Conservation (phyloP, 345 rosid species). For the Garcia nutans region DNA sequence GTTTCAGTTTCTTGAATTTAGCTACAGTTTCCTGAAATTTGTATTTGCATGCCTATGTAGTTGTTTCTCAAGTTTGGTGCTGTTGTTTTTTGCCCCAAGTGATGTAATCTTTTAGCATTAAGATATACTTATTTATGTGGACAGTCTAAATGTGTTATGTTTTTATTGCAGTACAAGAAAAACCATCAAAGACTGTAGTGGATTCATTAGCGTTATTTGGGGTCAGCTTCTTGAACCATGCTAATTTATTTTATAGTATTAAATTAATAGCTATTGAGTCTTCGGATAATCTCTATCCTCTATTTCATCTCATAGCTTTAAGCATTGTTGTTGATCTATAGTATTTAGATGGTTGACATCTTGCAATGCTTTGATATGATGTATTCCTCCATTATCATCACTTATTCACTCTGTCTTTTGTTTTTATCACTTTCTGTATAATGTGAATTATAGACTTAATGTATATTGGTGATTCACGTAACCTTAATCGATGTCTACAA, state of each 20-base stretch:
- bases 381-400: not conserved
- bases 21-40: constrained; percentile 1
- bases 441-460: not conserved
- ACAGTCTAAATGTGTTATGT: not conserved
- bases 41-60: not conserved
- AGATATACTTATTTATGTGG: not conserved
- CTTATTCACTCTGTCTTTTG: not conserved
- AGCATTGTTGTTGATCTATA: not conserved
- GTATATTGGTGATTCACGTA: not conserved
- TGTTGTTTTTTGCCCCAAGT: not conserved
- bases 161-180: constrained; percentile 72
- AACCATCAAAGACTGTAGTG: constrained; percentile 81
- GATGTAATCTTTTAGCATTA: not conserved
- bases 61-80: not conserved
- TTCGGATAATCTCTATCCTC: not conserved
- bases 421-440: not conserved
- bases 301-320: not conserved
- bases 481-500: not conserved
- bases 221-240: constrained; percentile 50
- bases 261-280: not conserved
- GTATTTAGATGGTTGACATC: not conserved
- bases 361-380: not conserved
- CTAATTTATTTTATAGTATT: not conserved
- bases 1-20: not conserved
- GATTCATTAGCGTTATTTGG: constrained; percentile 95